Evolutionary conservation across 495 filamentous ascomycete genomes (phyloP).

Genomic region (Hypoxylon lienhwacheense): DNA sequence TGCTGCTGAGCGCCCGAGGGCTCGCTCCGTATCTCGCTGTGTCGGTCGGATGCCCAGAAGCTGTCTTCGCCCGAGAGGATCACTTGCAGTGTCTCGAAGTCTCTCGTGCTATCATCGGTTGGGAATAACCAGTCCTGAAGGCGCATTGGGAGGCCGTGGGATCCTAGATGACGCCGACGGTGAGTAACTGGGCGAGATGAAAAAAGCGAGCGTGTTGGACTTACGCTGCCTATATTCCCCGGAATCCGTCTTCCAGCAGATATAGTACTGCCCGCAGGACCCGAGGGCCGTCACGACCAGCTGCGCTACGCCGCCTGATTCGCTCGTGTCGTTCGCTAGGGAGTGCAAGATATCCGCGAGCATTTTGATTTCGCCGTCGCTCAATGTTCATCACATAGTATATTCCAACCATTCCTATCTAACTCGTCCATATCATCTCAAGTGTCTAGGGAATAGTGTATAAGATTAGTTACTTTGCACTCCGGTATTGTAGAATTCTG

Average conservation of each 20-base stretch:
- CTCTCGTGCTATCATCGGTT: conserved; percentile 39
- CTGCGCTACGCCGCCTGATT: conserved; percentile 33
- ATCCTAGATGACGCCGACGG: conserved; percentile 32
- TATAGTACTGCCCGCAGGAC: conserved; percentile 34
- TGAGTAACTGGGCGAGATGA: background rate
- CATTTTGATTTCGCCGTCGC: conserved; percentile 24
- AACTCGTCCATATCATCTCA: background rate
- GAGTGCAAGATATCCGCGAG: conserved; percentile 28
- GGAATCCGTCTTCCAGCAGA: conserved; percentile 36
- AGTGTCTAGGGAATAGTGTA: conserved; percentile 17
- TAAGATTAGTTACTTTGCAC: conserved; percentile 8
- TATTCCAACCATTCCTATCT: conserved; percentile 5
- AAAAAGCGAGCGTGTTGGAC: background rate
- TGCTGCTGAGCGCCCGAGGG: conserved; percentile 17
- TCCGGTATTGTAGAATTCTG: background rate
- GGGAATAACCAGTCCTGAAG: conserved; percentile 48
- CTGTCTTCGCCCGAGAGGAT: conserved; percentile 46
- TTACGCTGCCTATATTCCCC: conserved; percentile 37
- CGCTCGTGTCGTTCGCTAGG: conserved; percentile 22
- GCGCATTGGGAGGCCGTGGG: conserved; percentile 42
- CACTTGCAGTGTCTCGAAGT: conserved; percentile 46
- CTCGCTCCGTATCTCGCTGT: conserved; percentile 43
- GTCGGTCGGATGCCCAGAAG: conserved; percentile 47
- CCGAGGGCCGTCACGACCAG: conserved; percentile 37
- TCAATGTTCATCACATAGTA: conserved; percentile 19